Conservation (phyloP, 768 basidiomycete genomes). For the Pulveroboletus frians region DNA sequence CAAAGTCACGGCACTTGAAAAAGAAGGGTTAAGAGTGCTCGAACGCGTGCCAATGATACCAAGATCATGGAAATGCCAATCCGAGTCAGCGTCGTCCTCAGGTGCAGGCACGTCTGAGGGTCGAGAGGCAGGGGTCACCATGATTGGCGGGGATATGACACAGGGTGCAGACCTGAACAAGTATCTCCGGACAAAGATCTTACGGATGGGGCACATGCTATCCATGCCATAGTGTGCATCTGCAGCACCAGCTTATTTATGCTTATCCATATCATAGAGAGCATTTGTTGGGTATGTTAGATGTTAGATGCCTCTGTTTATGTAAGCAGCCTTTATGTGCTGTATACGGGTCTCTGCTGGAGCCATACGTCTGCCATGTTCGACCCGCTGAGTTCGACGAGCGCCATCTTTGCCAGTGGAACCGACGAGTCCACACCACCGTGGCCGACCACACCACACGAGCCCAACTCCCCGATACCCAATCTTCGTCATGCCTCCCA, state of each 20-base stretch:
- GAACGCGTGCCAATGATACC: slow-evolving; percentile 96
- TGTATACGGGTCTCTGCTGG: neutral
- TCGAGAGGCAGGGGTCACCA: slow-evolving; percentile 59
- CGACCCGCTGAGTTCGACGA: slow-evolving; percentile 64
- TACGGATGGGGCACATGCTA: slow-evolving; percentile 94
- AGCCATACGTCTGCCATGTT: slow-evolving; percentile 41
- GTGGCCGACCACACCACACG: slow-evolving; percentile 80
- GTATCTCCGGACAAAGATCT: slow-evolving; percentile 93
- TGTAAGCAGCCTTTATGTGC: slow-evolving; percentile 5
- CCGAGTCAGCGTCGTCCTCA: slow-evolving; percentile 5
- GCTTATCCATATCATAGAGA: too few relatives aligned
- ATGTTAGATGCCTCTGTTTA: slow-evolving; percentile 8
- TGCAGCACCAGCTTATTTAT: neutral
- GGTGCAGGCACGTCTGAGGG: slow-evolving; percentile 18
- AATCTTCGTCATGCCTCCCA: slow-evolving; percentile 61
- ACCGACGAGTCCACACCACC: slow-evolving; percentile 45
- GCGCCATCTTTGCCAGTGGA: slow-evolving; percentile 49
- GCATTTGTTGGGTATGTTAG: too few relatives aligned
- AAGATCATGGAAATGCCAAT: slow-evolving; percentile 61
- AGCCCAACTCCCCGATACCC: slow-evolving; percentile 65
- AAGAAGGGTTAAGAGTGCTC: slow-evolving; percentile 70
- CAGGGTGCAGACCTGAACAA: slow-evolving; percentile 86
- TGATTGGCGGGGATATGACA: slow-evolving; percentile 74
- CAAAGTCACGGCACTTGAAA: slow-evolving; percentile 83
- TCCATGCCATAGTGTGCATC: slow-evolving; percentile 26